Evolutionary conservation across 176 grass and related monocot genomes (phyloP), one percentile per base, ranked within the genome.

Genomic region (Zoysia pacifica): DNA sequence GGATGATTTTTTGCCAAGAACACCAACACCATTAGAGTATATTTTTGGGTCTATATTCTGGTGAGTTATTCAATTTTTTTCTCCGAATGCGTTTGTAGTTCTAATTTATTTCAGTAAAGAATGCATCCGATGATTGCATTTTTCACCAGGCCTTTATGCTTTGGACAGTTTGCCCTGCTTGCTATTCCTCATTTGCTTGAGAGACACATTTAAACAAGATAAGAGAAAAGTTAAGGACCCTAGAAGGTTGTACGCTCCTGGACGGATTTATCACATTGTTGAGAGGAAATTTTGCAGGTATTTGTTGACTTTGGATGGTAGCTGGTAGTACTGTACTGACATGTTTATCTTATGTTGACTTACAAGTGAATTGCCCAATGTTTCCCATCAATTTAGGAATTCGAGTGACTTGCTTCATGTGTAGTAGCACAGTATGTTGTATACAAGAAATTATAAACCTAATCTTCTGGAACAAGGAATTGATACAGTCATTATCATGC

Each of bases 1-100:
- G 97, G 97, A 99, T 90, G 97, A 99, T 70, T 99, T 99, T 84
- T 88, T 99, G 80, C 97, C 97, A 82, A 99, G 97, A 91, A 96
- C 90, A 9, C 78, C 97, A 56, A 99, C 97, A 54, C 97, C 97
- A 14, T 77, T 99, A 62, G 90, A 99, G 54, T 70, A 96, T 74
- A 99, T 99, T 81, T 99, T 99, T 86, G 80, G 82, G 7, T 99
- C 90, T 69, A 93, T 99, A 63, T 99, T 99, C 76, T 99, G 97
- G 97, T 99, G 81, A 86, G 11, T 8, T 48, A 54, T 9, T 35
- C 16, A 3, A 7, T 63, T 51, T 28, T 16, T 84, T 76, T 66
- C 60, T 88, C 76, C 64, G 52, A 69, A 55, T 81, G 66, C 76
- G 37, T 51, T 20, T 71, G 8, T 62, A 10, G 8, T 37, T 45